Base-by-base conservation (phyloP, 257 asterid genomes). In the Nicotiana otophora region DNA sequence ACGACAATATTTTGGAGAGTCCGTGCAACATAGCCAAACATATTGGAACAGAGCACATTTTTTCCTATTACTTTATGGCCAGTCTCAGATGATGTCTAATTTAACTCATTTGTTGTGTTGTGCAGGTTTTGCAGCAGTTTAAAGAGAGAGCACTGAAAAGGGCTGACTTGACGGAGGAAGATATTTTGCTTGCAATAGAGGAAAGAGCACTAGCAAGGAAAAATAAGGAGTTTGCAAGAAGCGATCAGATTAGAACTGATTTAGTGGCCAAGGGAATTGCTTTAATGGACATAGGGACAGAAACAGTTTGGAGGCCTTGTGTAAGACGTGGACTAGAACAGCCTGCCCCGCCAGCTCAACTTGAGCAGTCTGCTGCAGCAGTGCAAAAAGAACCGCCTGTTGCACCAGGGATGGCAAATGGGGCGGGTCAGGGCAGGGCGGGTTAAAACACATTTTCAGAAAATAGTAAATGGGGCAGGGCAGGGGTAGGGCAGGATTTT, bases 81-180 rank as follows among this genome's bases (percentile, higher is more conserved):
- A 74, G 12, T 46, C 14, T 48, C 23, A 48, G 48, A 72, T 82
- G 42, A 23, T 26, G 57, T 63, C 63, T 62, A 46, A 30, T 54
- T 51, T 51, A 28, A 23, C 80, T 64, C 14, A 54, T 67, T 30
- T 81, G 20, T 55, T 83, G 31, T 36, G 7, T 42, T n/a, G 6
- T 42, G 26, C 87, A 96, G 98, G 19, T 54, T 5, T 54, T 54
- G n/a, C 60, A 54, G 60, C 19, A 54, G 60, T 54, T 55, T 55
- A 55, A 55, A 55, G 61, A 55, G 61, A 16, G 61, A 55, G 61
- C 9, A 55, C 1, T 51, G 57, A 51, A 11, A 36, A 12, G 15
- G 4, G 15, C 15, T 10, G 57, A 51, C 0, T 12, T 51, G 57
- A 11, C 62, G 9, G 23, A 55, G 62, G 10, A 5, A 1, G 62